Evolutionary conservation across 805 yeast species (phyloP), one percentile per base, ranked within the genome.

Genomic region (Cyberlindnera xylosilytica): DNA sequence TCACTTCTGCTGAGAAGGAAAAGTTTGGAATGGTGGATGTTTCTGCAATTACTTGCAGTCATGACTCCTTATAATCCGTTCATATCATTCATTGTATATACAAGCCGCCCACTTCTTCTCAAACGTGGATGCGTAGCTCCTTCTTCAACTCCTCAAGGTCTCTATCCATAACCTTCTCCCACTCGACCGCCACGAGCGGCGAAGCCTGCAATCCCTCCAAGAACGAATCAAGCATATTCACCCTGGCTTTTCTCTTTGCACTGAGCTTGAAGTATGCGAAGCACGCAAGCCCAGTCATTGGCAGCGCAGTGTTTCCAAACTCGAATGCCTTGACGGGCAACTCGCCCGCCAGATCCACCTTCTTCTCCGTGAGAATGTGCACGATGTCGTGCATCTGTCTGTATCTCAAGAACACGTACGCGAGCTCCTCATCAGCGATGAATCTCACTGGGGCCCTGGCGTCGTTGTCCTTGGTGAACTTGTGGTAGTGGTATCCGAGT

Each of bases 351-450:
- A 93, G 78, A 34, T 86, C 82, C 36, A 90, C 86, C 0, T 98
- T 98, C 38, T 87, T 71, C 13, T 95, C 91, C 0, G 95, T 84
- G 22, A 93, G 72, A 1, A 98, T 87, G 60, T 93, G 99, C 60
- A 89, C 91, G 57, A 93, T 93, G 59, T 93, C 99, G 58, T 93
- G 99, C 59, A 97, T 90, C 61, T 93, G 98, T 40, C 99, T 76
- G 61, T 91, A 93, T 54, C 99, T 70, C 61, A 88, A 95, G 70
- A 81, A 88, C n/a, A 91, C 83, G 58, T 83, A 93, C 1, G 97
- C 97, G 51, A 87, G 76, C 56, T 88, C 95, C 34, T 87, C 90
- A 58, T 93, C 89, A 49, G 87, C 90, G 33, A 93, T 87, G 63
- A 78, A 93, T 46, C 78, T 79, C 9, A 93, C 98, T 1, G 88